Evolutionary conservation across 2,329 filamentous ascomycete genomes (phyloP), one percentile per base, ranked within the genome.

Genomic region (Juglanconis sp.): DNA sequence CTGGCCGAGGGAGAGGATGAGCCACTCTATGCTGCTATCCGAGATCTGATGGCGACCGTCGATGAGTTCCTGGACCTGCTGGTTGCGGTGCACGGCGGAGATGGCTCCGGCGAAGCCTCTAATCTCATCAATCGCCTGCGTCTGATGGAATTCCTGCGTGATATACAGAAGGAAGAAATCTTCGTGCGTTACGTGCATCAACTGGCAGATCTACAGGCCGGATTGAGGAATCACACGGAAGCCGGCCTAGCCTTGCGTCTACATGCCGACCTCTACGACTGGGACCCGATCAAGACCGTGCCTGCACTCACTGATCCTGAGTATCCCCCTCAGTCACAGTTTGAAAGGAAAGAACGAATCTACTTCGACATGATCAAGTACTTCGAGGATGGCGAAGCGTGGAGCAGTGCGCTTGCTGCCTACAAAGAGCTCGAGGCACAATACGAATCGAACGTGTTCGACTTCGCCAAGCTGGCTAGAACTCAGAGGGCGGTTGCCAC

Each of bases 111-210:
- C 49, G 92, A 96, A 69, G 87, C 90, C 1, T 89, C 89, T 7
- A 86, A 90, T 63, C 90, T 96, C 65, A 91, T 96, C 74, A 92
- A 97, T 72, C 91, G 92, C 0, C 78, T 98, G 55, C 87, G 91
- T 59, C 79, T 98, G 32, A 97, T 98, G 93, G 92, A 97, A 67
- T 98, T 97, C 75, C 82, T 98, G 67, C 90, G 92, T 65, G 92
- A 97, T 70, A 96, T 97, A 89, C 91, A 96, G 66, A 96, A 96
- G 70, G 92, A 96, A 72, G 93, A 97, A 69, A 96, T 97, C 60
- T 98, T 96, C 73, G 90, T 96, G 65, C 89, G 92, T 65, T 97
- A 98, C 69, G 93, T 98, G 13, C 94, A 98, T 71, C 92, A 97
- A 73, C 82, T 98, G 24, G 91, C 92, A 2, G 79, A 86, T 44